Conservation (phyloP, 2,329 filamentous ascomycete species). For the Fonsecaea nubica region DNA sequence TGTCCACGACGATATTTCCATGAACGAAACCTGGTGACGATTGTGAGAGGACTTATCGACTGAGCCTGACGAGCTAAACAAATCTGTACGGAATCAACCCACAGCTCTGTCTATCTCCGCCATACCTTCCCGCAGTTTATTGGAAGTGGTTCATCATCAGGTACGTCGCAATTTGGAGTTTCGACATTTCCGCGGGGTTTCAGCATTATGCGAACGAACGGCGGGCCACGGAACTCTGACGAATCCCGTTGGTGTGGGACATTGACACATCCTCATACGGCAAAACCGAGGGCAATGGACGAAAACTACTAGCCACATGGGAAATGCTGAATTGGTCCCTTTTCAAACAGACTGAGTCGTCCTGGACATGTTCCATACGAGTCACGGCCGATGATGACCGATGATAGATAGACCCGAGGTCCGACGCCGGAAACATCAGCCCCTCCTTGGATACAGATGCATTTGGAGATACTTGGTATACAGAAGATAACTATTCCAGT, state of each 20-base stretch:
- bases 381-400: conserved; percentile 1
- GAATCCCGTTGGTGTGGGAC: not conserved
- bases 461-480: not conserved
- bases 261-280: not conserved
- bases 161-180: not conserved
- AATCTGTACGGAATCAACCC: not conserved
- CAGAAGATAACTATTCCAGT: not conserved
- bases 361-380: not conserved
- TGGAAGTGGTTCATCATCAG: not conserved
- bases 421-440: not conserved
- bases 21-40: not conserved
- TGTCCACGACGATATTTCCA: not conserved
- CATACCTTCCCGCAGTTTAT: not conserved
- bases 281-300: not conserved
- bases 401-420: conserved; percentile 3
- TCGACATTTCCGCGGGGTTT: too few species aligned
- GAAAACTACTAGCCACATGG: not conserved
- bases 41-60: not conserved
- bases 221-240: too few species aligned
- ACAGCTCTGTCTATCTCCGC: not conserved
- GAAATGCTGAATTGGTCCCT: not conserved
- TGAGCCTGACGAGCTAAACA: not conserved
- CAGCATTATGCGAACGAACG: too few species aligned
- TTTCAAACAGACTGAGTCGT: not conserved
- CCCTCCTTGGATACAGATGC: not conserved